Conservation (phyloP, 169 alveolate species). For the Plasmodium vivax region DNA sequence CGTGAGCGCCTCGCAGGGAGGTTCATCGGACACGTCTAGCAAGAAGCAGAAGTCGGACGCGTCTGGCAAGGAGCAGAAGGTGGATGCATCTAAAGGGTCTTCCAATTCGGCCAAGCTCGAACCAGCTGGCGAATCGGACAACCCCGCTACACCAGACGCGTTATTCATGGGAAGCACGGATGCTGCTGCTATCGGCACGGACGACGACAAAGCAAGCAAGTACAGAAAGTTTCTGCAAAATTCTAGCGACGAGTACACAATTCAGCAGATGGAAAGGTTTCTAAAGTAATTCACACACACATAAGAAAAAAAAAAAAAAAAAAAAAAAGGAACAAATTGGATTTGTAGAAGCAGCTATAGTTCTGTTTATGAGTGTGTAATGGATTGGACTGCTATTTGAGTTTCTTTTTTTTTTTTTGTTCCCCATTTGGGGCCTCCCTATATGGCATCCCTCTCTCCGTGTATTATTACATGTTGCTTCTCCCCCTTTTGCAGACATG, state of each 20-base stretch:
- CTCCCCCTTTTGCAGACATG: conserved; percentile 67
- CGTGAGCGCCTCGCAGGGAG: neutral
- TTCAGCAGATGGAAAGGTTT: conserved; percentile 62
- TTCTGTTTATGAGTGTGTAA: neutral
- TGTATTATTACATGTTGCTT: neutral
- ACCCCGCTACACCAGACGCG: neutral
- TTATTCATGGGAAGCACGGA: neutral
- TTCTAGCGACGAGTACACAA: conserved; percentile 34
- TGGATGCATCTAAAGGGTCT: neutral
- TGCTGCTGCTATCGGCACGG: neutral
- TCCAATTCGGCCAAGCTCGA: neutral
- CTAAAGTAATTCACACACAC: conserved; percentile 22
- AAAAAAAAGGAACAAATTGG: neutral
- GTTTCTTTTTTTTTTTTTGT: neutral
- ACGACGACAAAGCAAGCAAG: conserved; percentile 21
- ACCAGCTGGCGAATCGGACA: neutral
- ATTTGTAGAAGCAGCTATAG: neutral
- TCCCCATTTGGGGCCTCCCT: neutral
- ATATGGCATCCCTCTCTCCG: neutral
- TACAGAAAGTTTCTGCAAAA: conserved; percentile 16
- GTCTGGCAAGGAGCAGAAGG: conserved; percentile 2
- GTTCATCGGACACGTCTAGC: conserved; percentile 2
- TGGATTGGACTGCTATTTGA: neutral
- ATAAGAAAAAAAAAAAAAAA: neutral
- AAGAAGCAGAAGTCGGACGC: conserved; percentile 9